Evolutionary conservation across 2,329 filamentous ascomycete species (phyloP).

Genomic region (Ophiostoma tasmaniense): DNA sequence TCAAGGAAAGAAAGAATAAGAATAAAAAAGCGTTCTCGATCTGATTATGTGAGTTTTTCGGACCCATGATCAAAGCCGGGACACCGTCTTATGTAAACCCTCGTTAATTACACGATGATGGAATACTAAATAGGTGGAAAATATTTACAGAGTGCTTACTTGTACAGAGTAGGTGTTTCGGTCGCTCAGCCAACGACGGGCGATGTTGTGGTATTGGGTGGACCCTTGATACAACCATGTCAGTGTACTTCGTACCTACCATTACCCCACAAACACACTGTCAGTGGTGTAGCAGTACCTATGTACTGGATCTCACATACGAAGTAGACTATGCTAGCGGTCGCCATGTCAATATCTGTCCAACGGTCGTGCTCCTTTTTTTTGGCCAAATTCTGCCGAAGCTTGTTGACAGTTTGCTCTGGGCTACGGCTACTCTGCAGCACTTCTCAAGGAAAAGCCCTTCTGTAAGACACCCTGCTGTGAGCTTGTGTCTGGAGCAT

Average conservation of each 20-base stretch:
- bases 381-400: not conserved
- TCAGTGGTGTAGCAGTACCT: not conserved
- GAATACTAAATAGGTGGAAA: too few species aligned
- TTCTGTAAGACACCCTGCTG: not conserved
- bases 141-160: too few species aligned
- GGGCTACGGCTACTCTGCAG: too few species aligned
- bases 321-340: not conserved
- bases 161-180: not conserved
- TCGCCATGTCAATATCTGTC: not conserved
- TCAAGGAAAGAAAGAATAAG: too few species aligned
- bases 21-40: too few species aligned
- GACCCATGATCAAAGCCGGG: too few species aligned
- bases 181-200: not conserved
- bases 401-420: too few species aligned
- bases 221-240: not conserved
- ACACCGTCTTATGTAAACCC: too few species aligned
- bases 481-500: not conserved
- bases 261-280: not conserved
- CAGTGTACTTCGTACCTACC: not conserved
- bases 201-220: not conserved
- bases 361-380: not conserved
- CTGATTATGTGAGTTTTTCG: too few species aligned
- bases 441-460: too few species aligned
- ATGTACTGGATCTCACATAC: too few species aligned
- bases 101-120: too few species aligned